phyloP scores from a whole-genome alignment of 768 basidiomycete genomes.

The Lentinula aciculospora region DNA sequence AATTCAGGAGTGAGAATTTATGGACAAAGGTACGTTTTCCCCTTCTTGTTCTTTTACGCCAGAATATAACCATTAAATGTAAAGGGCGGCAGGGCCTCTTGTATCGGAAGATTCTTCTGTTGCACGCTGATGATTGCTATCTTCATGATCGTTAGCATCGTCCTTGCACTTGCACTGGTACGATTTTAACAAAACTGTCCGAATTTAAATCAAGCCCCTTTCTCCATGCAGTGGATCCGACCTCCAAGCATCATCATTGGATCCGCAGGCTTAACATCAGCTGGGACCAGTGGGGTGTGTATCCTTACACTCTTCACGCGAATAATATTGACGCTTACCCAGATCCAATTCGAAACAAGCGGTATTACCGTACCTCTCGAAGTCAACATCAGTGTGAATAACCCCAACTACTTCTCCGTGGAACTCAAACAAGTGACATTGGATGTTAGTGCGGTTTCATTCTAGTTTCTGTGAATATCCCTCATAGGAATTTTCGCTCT shows the following conservation, averaged over 20 bases:
- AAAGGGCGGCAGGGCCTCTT: conserved; percentile 58
- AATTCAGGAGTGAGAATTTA: conserved; percentile 48
- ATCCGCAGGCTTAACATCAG: conserved; percentile 31
- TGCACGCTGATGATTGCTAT: conserved; percentile 65
- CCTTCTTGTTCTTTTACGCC: background rate
- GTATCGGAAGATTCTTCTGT: conserved; percentile 67
- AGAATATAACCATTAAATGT: background rate
- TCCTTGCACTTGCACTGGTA: conserved; percentile 66
- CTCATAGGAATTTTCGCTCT: background rate
- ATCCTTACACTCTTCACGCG: background rate
- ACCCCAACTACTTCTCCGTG: conserved; percentile 78
- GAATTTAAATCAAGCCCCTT: background rate
- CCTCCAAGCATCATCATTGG: conserved; percentile 67
- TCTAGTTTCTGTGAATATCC: background rate
- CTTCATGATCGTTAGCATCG: conserved; percentile 60
- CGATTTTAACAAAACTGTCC: conserved; percentile 16
- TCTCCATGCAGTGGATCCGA: conserved; percentile 56
- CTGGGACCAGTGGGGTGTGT: conserved; percentile 41
- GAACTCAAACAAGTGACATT: conserved; percentile 60
- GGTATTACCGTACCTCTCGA: conserved; percentile 54
- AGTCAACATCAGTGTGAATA: conserved; percentile 71
- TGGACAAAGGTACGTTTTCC: conserved; percentile 55
- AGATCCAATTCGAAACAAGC: conserved; percentile 30
- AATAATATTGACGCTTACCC: background rate
- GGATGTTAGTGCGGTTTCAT: conserved; percentile 31